These are phyloP conservation scores for Xanthoconium separans DNA, from an alignment of 1,284 basidiomycete species.

Conservation along the genomic window DNA sequence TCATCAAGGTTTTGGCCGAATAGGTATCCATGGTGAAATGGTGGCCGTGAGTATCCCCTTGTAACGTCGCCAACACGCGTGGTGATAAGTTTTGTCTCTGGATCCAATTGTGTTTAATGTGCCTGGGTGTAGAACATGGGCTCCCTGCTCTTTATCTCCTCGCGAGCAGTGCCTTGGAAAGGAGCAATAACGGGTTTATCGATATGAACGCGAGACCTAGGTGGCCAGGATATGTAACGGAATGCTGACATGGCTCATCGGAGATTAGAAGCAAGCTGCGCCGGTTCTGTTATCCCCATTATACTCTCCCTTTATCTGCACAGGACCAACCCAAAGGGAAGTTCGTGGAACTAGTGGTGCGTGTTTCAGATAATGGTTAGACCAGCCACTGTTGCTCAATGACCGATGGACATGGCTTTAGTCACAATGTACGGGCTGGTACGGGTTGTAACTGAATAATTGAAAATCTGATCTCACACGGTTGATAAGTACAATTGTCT, in stretches of 20 bases:
- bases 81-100: neutral
- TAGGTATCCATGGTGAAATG: conserved; percentile 3
- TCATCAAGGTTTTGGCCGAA: conserved; percentile 9
- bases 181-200: conserved; percentile 17
- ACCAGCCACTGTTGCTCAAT: neutral
- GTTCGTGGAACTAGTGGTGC: neutral
- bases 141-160: conserved; percentile 12
- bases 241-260: conserved; percentile 1
- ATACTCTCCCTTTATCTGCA: conserved; percentile 8
- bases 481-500: neutral
- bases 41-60: conserved; percentile 11
- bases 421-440: no score
- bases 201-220: conserved; percentile 34
- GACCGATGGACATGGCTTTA: neutral
- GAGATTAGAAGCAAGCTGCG: conserved; percentile 16
- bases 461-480: neutral
- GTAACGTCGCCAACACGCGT: conserved; percentile 3
- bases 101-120: conserved; percentile 13
- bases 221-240: conserved; percentile 12
- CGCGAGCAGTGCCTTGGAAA: conserved; percentile 2
- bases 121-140: conserved; percentile 10
- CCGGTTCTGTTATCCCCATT: conserved; percentile 9
- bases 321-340: neutral
- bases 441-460: no score
- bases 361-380: neutral